phyloP scores from a whole-genome alignment of 495 filamentous ascomycete species.

The Aspergillus bridgeri region DNA sequence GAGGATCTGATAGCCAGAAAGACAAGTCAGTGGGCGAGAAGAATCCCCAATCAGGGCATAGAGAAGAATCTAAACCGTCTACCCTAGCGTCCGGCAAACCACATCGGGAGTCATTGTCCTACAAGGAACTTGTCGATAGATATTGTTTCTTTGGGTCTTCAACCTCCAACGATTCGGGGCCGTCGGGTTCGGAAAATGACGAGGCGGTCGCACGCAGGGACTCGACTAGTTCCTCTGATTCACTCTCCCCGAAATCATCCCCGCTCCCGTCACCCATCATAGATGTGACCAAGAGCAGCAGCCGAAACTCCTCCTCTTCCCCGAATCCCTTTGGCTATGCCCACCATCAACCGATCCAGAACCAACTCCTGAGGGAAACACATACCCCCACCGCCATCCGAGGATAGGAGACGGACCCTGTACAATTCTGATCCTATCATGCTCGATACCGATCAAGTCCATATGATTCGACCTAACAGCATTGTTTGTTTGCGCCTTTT shows the following conservation, averaged over 20 bases:
- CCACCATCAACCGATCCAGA: conserved; percentile 38
- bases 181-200: conserved; percentile 8
- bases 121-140: conserved; percentile 92
- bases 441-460: not conserved
- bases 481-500: not conserved
- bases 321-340: conserved; percentile 37
- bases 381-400: conserved; percentile 46
- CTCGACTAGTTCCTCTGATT: conserved; percentile 16
- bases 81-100: conserved; percentile 58
- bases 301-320: conserved; percentile 34
- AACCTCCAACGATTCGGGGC: conserved; percentile 6
- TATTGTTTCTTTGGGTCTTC: conserved; percentile 59
- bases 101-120: conserved; percentile 74
- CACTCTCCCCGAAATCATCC: conserved; percentile 20
- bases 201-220: conserved; percentile 12
- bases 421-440: not conserved
- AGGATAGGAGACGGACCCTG: conserved; percentile 31
- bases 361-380: conserved; percentile 40
- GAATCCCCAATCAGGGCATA: conserved; percentile 11
- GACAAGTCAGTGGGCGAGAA: conserved; percentile 22
- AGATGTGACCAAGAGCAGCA: conserved; percentile 17
- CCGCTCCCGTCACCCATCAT: conserved; percentile 18
- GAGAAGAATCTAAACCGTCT: conserved; percentile 40
- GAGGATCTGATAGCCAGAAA: conserved; percentile 12
- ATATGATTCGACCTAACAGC: not conserved